Base-by-base conservation (phyloP, 1,139 yeast species). In the Magnusiomyces suaveolens region DNA sequence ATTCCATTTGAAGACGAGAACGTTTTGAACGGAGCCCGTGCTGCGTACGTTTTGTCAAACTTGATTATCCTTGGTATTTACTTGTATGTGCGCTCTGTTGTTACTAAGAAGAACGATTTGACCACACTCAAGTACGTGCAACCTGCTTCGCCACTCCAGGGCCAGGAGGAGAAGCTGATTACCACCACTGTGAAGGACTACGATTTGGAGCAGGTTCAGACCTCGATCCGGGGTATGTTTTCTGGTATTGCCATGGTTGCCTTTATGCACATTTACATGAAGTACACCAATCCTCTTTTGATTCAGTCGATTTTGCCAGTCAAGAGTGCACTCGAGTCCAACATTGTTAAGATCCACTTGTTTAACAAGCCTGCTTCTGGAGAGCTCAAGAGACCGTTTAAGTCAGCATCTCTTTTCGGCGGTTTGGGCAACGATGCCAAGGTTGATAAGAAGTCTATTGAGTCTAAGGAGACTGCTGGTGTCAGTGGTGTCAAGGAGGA, bases 201-300 rank as follows among this genome's bases (percentile, higher is more conserved):
- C 75, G 99, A 92, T 72, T 79, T 88, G 69, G 79, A 82, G 70
- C 97, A 92, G 75, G 79, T 90, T 60, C 83, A 86, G 69, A 58
- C 80, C 52, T 84, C 88, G 60, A 80, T 90, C 72, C 87, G 86
- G 74, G 72, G 95, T 61, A 80, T 89, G 62, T 83, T 85, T 78
- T 86, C 94, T 62, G 87, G 95, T 60, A 72, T 89, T 65, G 97
- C 96, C 66, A 90, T 94, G 97, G 90, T 94, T 94, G 96, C 85
- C 38, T 87, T 92, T 82, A 90, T 92, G 97, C 98, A 92, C 74
- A 66, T 92, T 60, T 92, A 92, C 82, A 84, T 94, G 95, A 87
- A 89, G 75, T 94, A 88, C 80, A 88, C 97, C 72, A 90, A 92
- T 75, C 99, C 98, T 58, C 81, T 92, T 71, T 82, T 94, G 64